Base-by-base conservation (phyloP, 129 eudicot genomes). In the Flaveria trinervia region DNA sequence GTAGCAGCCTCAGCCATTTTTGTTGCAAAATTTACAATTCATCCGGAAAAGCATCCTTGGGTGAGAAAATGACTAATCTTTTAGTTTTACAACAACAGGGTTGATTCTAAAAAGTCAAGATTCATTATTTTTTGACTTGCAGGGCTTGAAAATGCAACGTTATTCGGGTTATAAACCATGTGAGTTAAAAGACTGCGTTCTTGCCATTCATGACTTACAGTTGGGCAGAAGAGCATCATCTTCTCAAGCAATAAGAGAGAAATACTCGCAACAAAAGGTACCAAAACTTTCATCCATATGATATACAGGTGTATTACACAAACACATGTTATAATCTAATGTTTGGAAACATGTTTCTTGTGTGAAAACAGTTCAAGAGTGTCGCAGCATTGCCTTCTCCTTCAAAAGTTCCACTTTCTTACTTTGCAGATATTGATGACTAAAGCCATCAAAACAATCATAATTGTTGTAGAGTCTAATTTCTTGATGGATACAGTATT, bases 1-100 rank as follows among this genome's bases (percentile, higher is more conserved):
- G 74, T 87, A 72, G 97, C 97, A 74, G 95, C 97, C 54, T 89
- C 97, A 43, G 92, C 81, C 30, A 70, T 87, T 77, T 92, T 92
- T 84, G 83, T 89, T 17, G 83, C 95, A 56, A 91, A 79, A 22
- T 79, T 88, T 79, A 89, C 85, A 73, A 72, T 86, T 25, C 82
- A 86, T 64, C 97, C 97, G 23, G 73, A 85, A 72, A 60, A 60
- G 65, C 83, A 82, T 72, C 97, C 97, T 45, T 91, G 97, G 97
- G 97, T 91, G 61, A 86, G 90, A 44, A 64, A 77, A 26, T 75
- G 72, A 10, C n/a, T 64, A 5, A 64, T 65, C 36, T 76, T 65
- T 65, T 14, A n/a, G 22, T 15, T 33, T 64, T 72, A 30, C 20
- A 6, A 13, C 16, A 54, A 55, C 28, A 25, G 61, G 48, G n/a